Evolutionary conservation across 2,329 filamentous ascomycete species (phyloP), one percentile per base, ranked within the genome.

Genomic region (Neoascochyta sp.): DNA sequence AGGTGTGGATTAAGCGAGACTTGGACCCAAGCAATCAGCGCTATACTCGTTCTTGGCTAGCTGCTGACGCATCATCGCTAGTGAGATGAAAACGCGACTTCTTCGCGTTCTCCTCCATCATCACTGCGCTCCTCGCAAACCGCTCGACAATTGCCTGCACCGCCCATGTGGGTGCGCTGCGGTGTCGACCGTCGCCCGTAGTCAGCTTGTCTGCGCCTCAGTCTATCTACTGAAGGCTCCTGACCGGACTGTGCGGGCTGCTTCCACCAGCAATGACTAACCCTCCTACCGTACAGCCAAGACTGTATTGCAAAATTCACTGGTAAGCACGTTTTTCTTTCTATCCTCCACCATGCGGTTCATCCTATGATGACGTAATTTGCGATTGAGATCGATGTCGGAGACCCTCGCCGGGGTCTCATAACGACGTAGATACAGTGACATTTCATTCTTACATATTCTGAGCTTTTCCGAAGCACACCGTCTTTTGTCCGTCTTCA

Each of bases 391-490:
- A 76, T 74, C 70, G 66, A 66, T 66, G 71, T 80, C 79, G 89
- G 87, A 86, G 75, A 71, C 84, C 80, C 87, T 83, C 83, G 88
- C 89, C 88, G 78, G 88, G 80, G 85, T 75, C 73, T 83, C 81
- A 75, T 82, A 81, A 88, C 81, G 82, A 74, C 69, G 62, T 69
- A 70, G 75, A 70, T 77, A 65, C 72, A 55, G 60, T 94, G 88
- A 95, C 84, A 93, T 86, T 88, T 69, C 81, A 79, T 78, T 90
- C 88, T 95, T 95, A 95, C 88, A 94, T 95, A 94, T 95, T 86
- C 88, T 95, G 88, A 95, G 46, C 47, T 33, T 59, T 49, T n/a
- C n/a, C 29, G 12, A 29, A 29, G 26, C 34, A 16, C 22, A 16
- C 6, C 16, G 13, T n/a, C 15, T n/a, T 14, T 29, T 18, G 17